Base-by-base conservation (phyloP, 768 basidiomycete genomes). In the Epithele typhae region DNA sequence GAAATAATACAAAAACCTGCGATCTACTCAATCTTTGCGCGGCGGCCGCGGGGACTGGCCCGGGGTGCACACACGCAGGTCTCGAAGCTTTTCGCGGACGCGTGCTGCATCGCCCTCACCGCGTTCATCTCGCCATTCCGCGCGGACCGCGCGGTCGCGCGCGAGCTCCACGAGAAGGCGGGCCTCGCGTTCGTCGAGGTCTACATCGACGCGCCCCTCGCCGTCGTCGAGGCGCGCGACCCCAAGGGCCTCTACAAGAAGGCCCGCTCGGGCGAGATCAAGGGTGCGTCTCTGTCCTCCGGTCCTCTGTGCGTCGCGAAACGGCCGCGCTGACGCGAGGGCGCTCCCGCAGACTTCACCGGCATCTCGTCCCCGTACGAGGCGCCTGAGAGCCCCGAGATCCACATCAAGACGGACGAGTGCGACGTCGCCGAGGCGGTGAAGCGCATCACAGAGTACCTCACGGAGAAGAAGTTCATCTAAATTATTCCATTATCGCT, bases 111-210 rank as follows among this genome's bases (percentile, higher is more conserved):
- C 54, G 75, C 88, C 15, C 75, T 97, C 62, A 95, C 96, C 15
- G 94, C 96, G 11, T 99, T 99, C 71, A 99, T 99, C 67, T 98
- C 96, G 1, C 96, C 96, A n/a, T 97, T 98, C 68, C 75, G 79
- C 40, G 77, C 81, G 12, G 95, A 99, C 72, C 82, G 96, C 25
- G 75, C 78, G 11, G 64, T 84, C 38, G 96, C 90, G 18, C 82
- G 96, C 36, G 72, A 82, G 48, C 74, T 98, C 23, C 95, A 99
- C 66, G 75, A 79, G 39, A 73, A 79, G 40, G 74, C 80, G 2
- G 73, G 75, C 15, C 67, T 98, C 35, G 80, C 83, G 32, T 98
- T 99, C 67, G 63, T 99, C 49, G 96, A 99, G 69, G 92, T 98
- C 32, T 99, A 84, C 59, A 75, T 98, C 38, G 95, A 98, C 67